These are phyloP conservation scores for Mitragyna speciosa DNA, from an alignment of 257 asterid species.

Conservation along the genomic window DNA sequence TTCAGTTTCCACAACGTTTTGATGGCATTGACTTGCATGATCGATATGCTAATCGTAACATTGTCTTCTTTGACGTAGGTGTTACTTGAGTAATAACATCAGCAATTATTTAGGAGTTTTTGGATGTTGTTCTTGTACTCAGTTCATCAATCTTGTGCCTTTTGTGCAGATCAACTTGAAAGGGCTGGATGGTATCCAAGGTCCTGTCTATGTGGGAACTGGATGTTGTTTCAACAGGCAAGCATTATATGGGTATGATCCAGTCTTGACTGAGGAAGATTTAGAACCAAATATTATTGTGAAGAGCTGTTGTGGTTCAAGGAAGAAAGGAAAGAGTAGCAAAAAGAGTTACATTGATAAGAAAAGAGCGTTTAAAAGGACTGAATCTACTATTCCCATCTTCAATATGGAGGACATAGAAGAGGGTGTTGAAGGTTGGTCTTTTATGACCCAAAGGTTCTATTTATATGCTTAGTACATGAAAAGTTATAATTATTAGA, in stretches of 20 bases:
- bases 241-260: slow-evolving; percentile 88
- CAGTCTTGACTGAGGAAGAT: slow-evolving; percentile 74
- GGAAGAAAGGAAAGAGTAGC: slow-evolving; percentile 62
- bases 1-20: slow-evolving; percentile 56
- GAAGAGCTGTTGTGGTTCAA: slow-evolving; percentile 72
- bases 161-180: slow-evolving; percentile 77
- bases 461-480: not conserved
- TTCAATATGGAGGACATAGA: slow-evolving; percentile 79
- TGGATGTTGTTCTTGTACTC: not conserved
- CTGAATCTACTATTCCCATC: slow-evolving; percentile 80
- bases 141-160: slow-evolving; percentile 11
- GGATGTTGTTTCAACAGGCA: slow-evolving; percentile 93
- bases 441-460: not conserved
- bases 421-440: slow-evolving; percentile 87
- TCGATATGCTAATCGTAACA: slow-evolving; percentile 70
- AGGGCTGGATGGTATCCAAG: slow-evolving; percentile 92
- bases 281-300: slow-evolving; percentile 74
- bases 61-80: slow-evolving; percentile 49
- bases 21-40: slow-evolving; percentile 79
- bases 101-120: not conserved
- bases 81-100: not conserved
- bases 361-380: slow-evolving; percentile 69
- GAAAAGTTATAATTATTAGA: not conserved
- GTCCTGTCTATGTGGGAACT: slow-evolving; percentile 92
- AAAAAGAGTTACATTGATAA: slow-evolving; percentile 70